Evolutionary conservation across 345 rosid genomes (phyloP).

Genomic region (Linum lewisii): DNA sequence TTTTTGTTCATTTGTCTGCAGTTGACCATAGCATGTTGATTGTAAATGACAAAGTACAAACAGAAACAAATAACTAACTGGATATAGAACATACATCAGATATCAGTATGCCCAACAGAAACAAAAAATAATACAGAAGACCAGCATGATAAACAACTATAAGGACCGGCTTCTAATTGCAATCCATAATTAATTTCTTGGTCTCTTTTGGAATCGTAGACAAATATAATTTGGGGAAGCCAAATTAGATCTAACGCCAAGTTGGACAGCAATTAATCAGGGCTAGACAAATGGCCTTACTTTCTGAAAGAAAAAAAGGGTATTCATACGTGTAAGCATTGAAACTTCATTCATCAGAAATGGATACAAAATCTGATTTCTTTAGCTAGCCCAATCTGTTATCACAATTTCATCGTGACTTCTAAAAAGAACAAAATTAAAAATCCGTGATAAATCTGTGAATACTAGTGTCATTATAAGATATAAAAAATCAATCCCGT

Average conservation of each 20-base stretch:
- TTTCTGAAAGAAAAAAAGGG: not conserved
- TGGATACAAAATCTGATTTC: not conserved
- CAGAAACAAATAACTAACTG: not conserved
- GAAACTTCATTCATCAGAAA: not conserved
- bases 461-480: too few relatives aligned
- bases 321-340: not conserved
- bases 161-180: not conserved
- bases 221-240: too few relatives aligned
- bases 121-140: not conserved
- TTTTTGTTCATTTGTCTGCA: constrained; percentile 61
- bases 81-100: not conserved
- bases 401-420: too few relatives aligned
- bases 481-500: not conserved
- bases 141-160: not conserved
- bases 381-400: not conserved
- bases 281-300: not conserved
- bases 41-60: constrained; percentile 7
- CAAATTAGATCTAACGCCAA: not conserved
- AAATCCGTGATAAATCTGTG: not conserved
- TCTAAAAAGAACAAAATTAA: too few relatives aligned
- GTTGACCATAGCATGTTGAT: constrained; percentile 13
- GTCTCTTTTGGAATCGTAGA: not conserved
- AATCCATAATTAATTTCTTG: not conserved
- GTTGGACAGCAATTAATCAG: not conserved
- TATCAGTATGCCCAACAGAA: not conserved